Conservation (phyloP, 2,329 filamentous ascomycete genomes). For the Graphilbum fragrans region DNA sequence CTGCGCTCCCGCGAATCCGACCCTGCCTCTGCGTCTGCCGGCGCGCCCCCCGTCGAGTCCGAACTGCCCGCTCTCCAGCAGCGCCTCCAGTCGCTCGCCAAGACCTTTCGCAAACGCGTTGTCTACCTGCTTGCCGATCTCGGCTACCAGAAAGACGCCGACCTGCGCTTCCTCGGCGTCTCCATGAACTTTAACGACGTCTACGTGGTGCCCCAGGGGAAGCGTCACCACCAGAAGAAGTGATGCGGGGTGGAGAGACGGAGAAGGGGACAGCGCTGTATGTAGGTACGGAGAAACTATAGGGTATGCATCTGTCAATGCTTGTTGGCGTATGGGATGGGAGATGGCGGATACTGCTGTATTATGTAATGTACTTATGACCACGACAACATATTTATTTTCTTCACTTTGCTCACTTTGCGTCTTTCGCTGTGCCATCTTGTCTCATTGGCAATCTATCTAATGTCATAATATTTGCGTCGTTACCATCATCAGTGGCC, state of each 20-base stretch:
- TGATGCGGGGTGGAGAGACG: too few species aligned
- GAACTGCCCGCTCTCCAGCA: constrained; percentile 64
- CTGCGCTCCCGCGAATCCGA: constrained; percentile 29
- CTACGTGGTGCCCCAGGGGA: constrained; percentile 42
- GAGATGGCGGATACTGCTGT: too few species aligned
- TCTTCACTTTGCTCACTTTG: too few species aligned
- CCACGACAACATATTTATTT: too few species aligned
- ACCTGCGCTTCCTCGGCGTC: constrained; percentile 90
- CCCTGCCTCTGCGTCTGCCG: constrained; percentile 8
- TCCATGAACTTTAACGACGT: constrained; percentile 99
- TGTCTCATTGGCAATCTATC: too few species aligned
- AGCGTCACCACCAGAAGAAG: constrained; percentile 6
- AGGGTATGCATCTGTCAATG: too few species aligned
- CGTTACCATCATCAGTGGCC: not conserved
- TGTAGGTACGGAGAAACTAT: constrained; percentile 2
- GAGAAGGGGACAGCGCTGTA: not conserved
- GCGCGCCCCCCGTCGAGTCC: constrained; percentile 45
- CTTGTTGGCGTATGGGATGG: too few species aligned
- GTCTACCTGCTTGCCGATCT: constrained; percentile 80
- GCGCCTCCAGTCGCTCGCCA: constrained; percentile 58
- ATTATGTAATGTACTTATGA: too few species aligned
- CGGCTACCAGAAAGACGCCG: constrained; percentile 84
- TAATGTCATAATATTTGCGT: too few species aligned
- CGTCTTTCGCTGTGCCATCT: too few species aligned
- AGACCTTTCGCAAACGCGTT: constrained; percentile 65